Evolutionary conservation across 2,329 filamentous ascomycete genomes (phyloP).

Genomic region (Colletotrichum costaricense): DNA sequence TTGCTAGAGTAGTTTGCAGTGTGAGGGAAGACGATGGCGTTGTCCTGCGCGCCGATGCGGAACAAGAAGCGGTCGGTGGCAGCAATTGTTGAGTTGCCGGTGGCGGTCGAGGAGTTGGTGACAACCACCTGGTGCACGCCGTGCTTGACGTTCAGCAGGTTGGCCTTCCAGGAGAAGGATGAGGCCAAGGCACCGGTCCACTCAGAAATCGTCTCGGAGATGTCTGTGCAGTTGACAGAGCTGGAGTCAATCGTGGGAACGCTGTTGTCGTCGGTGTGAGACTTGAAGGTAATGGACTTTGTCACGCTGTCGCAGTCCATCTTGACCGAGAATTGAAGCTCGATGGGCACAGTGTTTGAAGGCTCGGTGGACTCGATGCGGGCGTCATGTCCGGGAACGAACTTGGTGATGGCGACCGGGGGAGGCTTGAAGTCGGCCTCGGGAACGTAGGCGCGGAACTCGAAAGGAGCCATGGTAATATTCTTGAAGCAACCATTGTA

Average conservation of each 20-base stretch:
- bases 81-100: constrained; percentile 56
- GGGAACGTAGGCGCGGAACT: constrained; percentile 70
- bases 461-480: constrained; percentile 65
- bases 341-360: constrained; percentile 48
- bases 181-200: constrained; percentile 65
- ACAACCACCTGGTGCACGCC: constrained; percentile 71
- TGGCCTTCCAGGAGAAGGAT: constrained; percentile 63
- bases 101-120: constrained; percentile 60
- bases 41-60: constrained; percentile 28
- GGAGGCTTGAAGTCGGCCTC: constrained; percentile 60
- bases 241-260: constrained; percentile 54
- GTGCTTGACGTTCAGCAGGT: constrained; percentile 67
- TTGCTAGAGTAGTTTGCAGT: constrained; percentile 52
- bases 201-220: constrained; percentile 44
- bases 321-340: constrained; percentile 66
- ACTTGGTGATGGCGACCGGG: constrained; percentile 68
- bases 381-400: constrained; percentile 70
- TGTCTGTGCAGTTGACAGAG: constrained; percentile 58
- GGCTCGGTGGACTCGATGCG: constrained; percentile 58
- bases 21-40: constrained; percentile 37
- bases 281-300: constrained; percentile 61
- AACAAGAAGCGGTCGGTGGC: constrained; percentile 68
- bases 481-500: constrained; percentile 66
- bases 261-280: constrained; percentile 60
- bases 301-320: constrained; percentile 70